phyloP scores from a whole-genome alignment of 352 stramenopile genomes.

The Globisporangium apiculatum region DNA sequence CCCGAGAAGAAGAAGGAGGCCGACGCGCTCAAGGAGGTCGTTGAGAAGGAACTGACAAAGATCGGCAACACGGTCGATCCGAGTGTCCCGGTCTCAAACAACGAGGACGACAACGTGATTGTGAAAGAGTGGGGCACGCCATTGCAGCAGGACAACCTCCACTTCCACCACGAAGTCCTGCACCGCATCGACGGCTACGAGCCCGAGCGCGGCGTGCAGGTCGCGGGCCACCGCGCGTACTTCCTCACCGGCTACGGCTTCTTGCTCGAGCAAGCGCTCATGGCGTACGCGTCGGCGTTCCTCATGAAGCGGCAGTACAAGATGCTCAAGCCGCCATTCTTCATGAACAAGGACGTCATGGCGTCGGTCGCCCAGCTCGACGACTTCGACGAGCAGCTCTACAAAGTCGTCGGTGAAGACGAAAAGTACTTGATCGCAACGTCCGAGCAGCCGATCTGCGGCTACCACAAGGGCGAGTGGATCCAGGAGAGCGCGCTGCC shows the following conservation, averaged over 20 bases:
- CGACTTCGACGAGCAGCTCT: slow-evolving; percentile 99
- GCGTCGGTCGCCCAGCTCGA: slow-evolving; percentile 97
- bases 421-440: slow-evolving; percentile 99
- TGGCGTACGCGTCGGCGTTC: slow-evolving; percentile 98
- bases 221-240: slow-evolving; percentile 98
- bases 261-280: slow-evolving; percentile 98
- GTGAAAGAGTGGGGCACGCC: slow-evolving; percentile 76
- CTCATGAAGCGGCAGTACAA: slow-evolving; percentile 94
- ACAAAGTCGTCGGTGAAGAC: slow-evolving; percentile 96
- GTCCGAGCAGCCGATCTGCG: slow-evolving; percentile 99
- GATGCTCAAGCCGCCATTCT: slow-evolving; percentile 98
- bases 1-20: slow-evolving; percentile 77
- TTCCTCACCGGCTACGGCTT: slow-evolving; percentile 98
- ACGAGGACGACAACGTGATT: slow-evolving; percentile 96
- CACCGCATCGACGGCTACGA: slow-evolving; percentile 99
- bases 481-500: slow-evolving; percentile 80
- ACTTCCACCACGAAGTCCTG: slow-evolving; percentile 95
- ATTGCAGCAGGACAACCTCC: slow-evolving; percentile 74
- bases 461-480: slow-evolving; percentile 95
- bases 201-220: slow-evolving; percentile 91
- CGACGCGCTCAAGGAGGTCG: slow-evolving; percentile 61
- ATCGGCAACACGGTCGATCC: slow-evolving; percentile 98
- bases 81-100: slow-evolving; percentile 92
- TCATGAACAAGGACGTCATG: slow-evolving; percentile 99
- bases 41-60: slow-evolving; percentile 76